These are phyloP conservation scores for Coemansia asiatica DNA, from an alignment of 192 early-diverging fungal genomes.

Conservation along the genomic window DNA sequence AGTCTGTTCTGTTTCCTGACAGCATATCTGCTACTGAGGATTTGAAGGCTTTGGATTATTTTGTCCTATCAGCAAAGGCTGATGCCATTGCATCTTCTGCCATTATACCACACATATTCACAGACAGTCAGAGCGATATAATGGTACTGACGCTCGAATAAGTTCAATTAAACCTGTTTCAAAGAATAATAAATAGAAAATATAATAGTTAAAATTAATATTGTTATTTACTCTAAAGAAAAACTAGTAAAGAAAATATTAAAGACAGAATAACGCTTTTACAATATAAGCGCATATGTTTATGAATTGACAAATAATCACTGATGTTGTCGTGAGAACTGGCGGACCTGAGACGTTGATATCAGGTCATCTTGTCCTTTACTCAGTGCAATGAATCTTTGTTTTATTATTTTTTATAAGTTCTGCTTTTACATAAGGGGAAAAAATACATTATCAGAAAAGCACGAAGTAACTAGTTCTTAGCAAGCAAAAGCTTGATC, in stretches of 20 bases:
- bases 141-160: slow-evolving; percentile 10
- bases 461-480: slow-evolving; percentile 56
- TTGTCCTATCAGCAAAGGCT: slow-evolving; percentile 27
- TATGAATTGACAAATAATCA: neutral
- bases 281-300: no score
- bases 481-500: slow-evolving; percentile 93
- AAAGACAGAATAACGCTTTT: no score
- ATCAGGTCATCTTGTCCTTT: no score
- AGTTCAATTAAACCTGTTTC: neutral
- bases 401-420: no score
- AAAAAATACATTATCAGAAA: neutral
- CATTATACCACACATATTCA: slow-evolving; percentile 17
- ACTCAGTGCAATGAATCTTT: no score
- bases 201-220: no score
- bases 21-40: neutral
- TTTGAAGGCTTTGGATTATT: neutral
- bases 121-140: slow-evolving; percentile 27
- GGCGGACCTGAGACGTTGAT: no score
- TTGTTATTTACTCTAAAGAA: no score
- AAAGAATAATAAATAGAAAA: no score
- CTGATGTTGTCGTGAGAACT: no score
- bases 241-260: neutral
- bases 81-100: slow-evolving; percentile 25
- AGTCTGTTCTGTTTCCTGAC: slow-evolving; percentile 15
- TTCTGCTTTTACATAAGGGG: neutral